Evolutionary conservation across 2,329 filamentous ascomycete genomes (phyloP), one percentile per base, ranked within the genome.

Genomic region (Penicillium sp.): DNA sequence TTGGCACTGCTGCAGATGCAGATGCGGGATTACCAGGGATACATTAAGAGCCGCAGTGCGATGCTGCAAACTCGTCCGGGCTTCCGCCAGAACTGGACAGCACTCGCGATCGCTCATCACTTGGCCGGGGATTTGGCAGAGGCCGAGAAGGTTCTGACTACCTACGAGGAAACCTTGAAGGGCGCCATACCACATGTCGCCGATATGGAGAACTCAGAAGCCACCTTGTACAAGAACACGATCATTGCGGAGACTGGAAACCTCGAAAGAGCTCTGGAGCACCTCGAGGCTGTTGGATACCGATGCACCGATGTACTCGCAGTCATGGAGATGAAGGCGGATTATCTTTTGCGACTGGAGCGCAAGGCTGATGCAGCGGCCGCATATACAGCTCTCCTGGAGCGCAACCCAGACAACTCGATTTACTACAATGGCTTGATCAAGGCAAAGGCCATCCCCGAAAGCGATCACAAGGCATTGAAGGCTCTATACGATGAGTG

Each of bases 1-100:
- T 82, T 99, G 60, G 93, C 94, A 50, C 85, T 95, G 60, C 84
- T 99, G 59, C 94, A 99, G 79, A 84, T 96, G 65, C 94, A 99
- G 79, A 97, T 96, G 85, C 87, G 94, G 67, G 94, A 99, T 78
- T 97, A 92, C 76, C 84, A 88, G 64, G 94, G 94, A 52, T 97
- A 97, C 72, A 86, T 97, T 63, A 88, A 93, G 75, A 97, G 91
- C 77, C 85, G 94, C 66, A 88, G 85, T 61, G 82, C 87, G 55
- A 97, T 99, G 88, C 82, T 99, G 63, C 88, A 94, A 73, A 86
- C 90, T 44, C 86, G 90, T 58, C 90, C 94, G 2, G 85, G 87
- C 63, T 71, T 94, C 59, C 85, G 95, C 65, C 91, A 95, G 78
- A 97, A 93, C 76, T 99, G 95, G 95, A 97, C 94, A 5, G 94